Evolutionary conservation across 495 filamentous ascomycete species (phyloP), one percentile per base, ranked within the genome.

Genomic region (Recurvomyces mirabilis): DNA sequence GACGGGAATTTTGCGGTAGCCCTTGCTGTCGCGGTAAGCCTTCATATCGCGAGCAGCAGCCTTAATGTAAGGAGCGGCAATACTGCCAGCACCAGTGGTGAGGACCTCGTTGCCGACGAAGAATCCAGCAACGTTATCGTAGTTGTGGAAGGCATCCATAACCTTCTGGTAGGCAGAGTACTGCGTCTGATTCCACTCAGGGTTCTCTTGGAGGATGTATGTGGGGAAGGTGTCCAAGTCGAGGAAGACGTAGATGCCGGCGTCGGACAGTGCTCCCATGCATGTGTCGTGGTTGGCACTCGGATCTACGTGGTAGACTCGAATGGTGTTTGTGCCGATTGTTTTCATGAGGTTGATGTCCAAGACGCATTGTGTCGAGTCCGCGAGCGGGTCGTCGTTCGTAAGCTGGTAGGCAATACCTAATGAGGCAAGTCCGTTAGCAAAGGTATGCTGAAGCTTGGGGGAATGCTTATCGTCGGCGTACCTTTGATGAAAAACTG

Each of bases 21-120:
- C 69, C 64, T 89, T 83, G 40, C 66, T 61, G 54, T 86, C 70
- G 36, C 84, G 73, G 62, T 93, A 84, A 0, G 78, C 75, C 69
- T 91, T 93, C 64, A 89, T 67, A 55, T 94, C 86, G 30, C 81
- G 73, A 14, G 77, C 72, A 15, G 84, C 82, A 38, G 85, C 80
- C 60, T 91, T 84, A 61, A 93, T 74, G 60, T 78, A 91, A 1
- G 84, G 83, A 11, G 85, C 84, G 20, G 80, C 82, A 18, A 64
- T 54, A 11, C 84, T 87, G 40, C 67, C 67, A 18, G 74, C 67
- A 6, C 61, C 66, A 62, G 17, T 57, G 5, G 73, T 76, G 43
- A 94, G 69, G 43, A 91, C 81, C 64, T 94, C 87, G 54, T 94
- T 94, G 40, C 85, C 87, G 33, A 94, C 71, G 49, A 91, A 86